Evolutionary conservation across 2,329 filamentous ascomycete genomes (phyloP).

Genomic region (Aspergillus aculeatus): DNA sequence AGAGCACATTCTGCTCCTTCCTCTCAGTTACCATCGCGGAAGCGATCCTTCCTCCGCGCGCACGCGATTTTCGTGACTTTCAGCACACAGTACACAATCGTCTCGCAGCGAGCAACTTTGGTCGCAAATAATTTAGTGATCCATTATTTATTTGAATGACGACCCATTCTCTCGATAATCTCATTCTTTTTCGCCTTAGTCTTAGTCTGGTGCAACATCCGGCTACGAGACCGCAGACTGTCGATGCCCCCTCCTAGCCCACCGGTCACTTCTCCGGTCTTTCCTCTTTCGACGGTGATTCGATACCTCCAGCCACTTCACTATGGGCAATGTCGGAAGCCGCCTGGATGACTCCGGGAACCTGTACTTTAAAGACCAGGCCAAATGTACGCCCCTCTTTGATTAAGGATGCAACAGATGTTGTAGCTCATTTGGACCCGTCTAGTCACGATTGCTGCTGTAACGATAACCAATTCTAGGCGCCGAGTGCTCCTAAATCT

Average conservation of each 20-base stretch:
- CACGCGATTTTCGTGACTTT: background rate
- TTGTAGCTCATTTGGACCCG: background rate
- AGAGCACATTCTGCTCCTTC: background rate
- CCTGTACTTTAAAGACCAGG: constrained; percentile 88
- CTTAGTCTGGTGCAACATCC: constrained; percentile 18
- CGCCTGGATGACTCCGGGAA: constrained; percentile 75
- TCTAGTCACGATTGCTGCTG: constrained; percentile 80
- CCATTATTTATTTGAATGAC: constrained; percentile 26
- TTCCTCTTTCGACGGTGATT: constrained; percentile 27
- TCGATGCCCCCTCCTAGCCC: constrained; percentile 34
- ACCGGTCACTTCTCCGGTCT: constrained; percentile 28
- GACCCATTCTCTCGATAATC: constrained; percentile 15
- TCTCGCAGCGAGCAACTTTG: background rate
- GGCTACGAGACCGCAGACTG: constrained; percentile 27
- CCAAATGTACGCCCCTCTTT: constrained; percentile 62
- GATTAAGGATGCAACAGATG: background rate
- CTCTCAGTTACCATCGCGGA: background rate
- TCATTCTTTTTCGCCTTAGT: constrained; percentile 7
- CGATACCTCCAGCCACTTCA: constrained; percentile 36
- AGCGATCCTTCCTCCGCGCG: background rate
- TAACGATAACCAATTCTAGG: constrained; percentile 76
- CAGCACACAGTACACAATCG: background rate
- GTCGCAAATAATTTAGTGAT: background rate
- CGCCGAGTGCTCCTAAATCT: constrained; percentile 75
- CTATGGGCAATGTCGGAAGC: constrained; percentile 92